phyloP scores from a whole-genome alignment of 371 early-diverging fungal species.

The Mucor lusitanicus region DNA sequence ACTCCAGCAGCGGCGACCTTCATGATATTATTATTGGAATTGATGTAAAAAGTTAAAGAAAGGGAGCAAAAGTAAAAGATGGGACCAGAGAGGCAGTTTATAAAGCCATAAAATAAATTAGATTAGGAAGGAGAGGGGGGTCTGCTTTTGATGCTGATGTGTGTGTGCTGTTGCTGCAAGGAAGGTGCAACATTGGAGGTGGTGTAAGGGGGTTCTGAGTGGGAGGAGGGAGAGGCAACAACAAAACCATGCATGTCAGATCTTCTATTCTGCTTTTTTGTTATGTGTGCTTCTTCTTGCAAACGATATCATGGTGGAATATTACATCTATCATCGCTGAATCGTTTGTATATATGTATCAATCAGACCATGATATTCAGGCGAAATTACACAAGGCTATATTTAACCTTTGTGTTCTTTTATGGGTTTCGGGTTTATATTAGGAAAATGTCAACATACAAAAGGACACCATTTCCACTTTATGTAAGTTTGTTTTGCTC shows the following conservation, averaged over 20 bases:
- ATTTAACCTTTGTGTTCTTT: background rate
- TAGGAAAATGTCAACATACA: background rate
- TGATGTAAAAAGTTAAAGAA: conserved; percentile 10
- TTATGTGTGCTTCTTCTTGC: background rate
- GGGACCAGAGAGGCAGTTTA: conserved; percentile 5
- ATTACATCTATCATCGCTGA: background rate
- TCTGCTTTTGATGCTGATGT: background rate
- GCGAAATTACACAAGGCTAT: background rate
- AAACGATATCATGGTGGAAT: background rate
- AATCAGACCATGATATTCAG: background rate
- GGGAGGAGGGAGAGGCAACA: conserved; percentile 2
- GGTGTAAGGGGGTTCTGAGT: conserved; percentile 13
- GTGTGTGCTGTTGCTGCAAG: background rate
- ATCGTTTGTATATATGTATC: background rate
- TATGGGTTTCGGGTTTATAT: background rate
- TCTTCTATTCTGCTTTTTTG: conserved; percentile 12
- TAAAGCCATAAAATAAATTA: conserved; percentile 2
- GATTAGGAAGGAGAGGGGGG: no score
- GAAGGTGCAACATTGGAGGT: background rate
- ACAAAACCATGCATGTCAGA: conserved; percentile 10
- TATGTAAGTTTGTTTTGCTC: background rate
- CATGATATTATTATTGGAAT: conserved; percentile 12
- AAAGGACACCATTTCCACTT: background rate
- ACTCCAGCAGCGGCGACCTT: conserved; percentile 15
- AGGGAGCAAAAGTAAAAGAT: conserved; percentile 11